A percentile compares a stretch with the other conserved stretches of the same genome.
These are phyloP conservation scores for Colletotrichum tofieldiae DNA, from an alignment of 2,329 filamentous ascomycete genomes.

Conservation along the genomic window DNA sequence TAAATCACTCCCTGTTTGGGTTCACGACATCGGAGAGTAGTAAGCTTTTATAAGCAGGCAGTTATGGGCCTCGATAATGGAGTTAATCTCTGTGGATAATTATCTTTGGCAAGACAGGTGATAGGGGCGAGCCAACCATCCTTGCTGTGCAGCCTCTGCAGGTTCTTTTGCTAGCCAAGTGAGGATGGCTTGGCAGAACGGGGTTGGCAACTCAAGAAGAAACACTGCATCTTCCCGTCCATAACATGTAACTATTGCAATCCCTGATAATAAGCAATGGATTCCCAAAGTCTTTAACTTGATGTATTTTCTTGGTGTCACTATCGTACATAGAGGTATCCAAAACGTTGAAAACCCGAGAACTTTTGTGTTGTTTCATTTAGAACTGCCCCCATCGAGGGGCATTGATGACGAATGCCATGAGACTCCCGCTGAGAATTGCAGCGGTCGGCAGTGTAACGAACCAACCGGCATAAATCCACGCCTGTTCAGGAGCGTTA, in stretches of 20 bases:
- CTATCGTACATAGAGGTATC: background rate
- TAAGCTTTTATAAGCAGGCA: background rate
- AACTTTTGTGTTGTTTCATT: background rate
- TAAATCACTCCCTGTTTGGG: background rate
- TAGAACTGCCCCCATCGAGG: conserved; percentile 60
- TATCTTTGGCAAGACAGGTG: background rate
- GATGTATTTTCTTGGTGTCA: background rate
- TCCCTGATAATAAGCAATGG: too few relatives aligned
- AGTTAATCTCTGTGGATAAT: background rate
- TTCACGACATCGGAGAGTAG: background rate
- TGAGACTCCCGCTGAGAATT: conserved; percentile 71
- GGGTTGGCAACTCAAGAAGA: background rate
- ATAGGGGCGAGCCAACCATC: background rate
- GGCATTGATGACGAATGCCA: conserved; percentile 75
- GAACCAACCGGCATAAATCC: conserved; percentile 74
- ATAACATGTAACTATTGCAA: too few relatives aligned
- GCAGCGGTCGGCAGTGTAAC: conserved; percentile 72
- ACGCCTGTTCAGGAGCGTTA: conserved; percentile 49
- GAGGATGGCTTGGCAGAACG: background rate
- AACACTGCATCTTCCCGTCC: background rate
- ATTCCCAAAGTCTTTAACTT: background rate
- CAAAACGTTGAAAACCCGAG: background rate
- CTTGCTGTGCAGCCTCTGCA: background rate
- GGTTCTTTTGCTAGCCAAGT: background rate
- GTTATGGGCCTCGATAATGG: too few relatives aligned